Evolutionary conservation across 2,329 filamentous ascomycete species (phyloP), one percentile per base, ranked within the genome.

Genomic region (Bipolaris zeicola): DNA sequence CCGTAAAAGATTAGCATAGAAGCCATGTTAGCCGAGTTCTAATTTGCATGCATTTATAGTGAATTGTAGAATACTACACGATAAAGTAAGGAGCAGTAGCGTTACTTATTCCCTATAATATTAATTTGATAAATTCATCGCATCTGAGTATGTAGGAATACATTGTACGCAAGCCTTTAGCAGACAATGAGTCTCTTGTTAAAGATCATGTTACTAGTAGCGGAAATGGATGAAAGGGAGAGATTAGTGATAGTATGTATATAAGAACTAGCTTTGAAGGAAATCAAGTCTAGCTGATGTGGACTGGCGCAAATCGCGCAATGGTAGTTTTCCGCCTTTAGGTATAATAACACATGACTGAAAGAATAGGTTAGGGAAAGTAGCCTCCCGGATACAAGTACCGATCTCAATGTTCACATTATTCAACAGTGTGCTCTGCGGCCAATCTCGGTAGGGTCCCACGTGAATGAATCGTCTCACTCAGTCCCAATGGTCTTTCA

Each of bases 401-500:
- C 11, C 18, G n/a, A 10, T 24, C 24, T 13, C 31, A 16, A 3
- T 16, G 6, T 26, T 26, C 5, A 14, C 13, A 42, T 57, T 36
- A 55, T 38, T 54, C 47, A 33, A 64, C 55, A 13, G 48, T 49
- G 46, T 62, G 56, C 39, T 62, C 62, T 2, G 62, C 57, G 3
- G 60, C 62, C 37, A 54, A 10, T 10, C 62, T 50, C 4, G 62
- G 62, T 11, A 64, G 43, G 6, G 62, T 61, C 16, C 41, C 54
- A 6, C 45, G 53, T 6, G 57, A 62, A 48, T 64, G 62, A 14
- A 64, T 64, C 24, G 62, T 64, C 52, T 64, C 62, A 49, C 56
- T 55, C 7, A 64, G 36, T 28, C 62, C 62, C 54, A 62, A 57
- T 2, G 62, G 62, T 26, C 50, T 55, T n/a, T 62, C 62, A 37